Percentiles rank a stretch among this genome's conserved stretches.
Conservation (phyloP, 2,329 filamentous ascomycete species). For the Penicillium sp. region DNA sequence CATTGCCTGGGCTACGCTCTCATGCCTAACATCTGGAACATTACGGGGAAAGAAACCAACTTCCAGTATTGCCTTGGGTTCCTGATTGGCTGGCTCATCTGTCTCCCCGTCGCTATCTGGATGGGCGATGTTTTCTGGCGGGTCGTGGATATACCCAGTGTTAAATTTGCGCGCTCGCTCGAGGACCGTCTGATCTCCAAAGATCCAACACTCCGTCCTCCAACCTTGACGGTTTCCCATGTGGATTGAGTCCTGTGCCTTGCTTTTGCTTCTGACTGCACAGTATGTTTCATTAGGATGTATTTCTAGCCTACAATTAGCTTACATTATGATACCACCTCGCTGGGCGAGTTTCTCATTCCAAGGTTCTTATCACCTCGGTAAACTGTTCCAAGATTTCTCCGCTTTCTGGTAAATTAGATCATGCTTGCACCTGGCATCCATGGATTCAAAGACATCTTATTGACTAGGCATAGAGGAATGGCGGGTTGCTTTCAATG, state of each 20-base stretch:
- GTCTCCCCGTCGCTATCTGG: slow-evolving; percentile 52
- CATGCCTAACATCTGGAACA: slow-evolving; percentile 44
- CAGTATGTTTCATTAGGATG: too few species aligned
- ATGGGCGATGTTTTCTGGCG: slow-evolving; percentile 63
- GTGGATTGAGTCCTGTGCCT: slow-evolving; percentile 5
- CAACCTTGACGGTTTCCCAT: slow-evolving; percentile 6
- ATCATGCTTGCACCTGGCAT: too few species aligned
- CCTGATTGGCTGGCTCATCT: slow-evolving; percentile 42
- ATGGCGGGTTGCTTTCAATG: too few species aligned
- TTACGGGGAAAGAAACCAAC: slow-evolving; percentile 43
- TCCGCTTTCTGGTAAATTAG: too few species aligned
- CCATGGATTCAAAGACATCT: too few species aligned
- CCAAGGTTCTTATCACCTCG: too few species aligned
- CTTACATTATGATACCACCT: slow-evolving; percentile 5
- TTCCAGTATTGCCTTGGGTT: slow-evolving; percentile 44
- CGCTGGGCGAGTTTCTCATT: slow-evolving; percentile 9
- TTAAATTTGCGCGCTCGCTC: slow-evolving; percentile 54
- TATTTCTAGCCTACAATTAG: neutral
- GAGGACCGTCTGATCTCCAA: slow-evolving; percentile 40
- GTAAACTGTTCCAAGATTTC: too few species aligned
- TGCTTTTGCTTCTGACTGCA: too few species aligned
- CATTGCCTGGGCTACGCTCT: slow-evolving; percentile 47
- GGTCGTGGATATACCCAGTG: slow-evolving; percentile 54
- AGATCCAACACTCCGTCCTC: slow-evolving; percentile 5
- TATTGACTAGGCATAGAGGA: too few species aligned